Evolutionary conservation across 768 basidiomycete genomes (phyloP).

Genomic region (Boletus reticuloceps): DNA sequence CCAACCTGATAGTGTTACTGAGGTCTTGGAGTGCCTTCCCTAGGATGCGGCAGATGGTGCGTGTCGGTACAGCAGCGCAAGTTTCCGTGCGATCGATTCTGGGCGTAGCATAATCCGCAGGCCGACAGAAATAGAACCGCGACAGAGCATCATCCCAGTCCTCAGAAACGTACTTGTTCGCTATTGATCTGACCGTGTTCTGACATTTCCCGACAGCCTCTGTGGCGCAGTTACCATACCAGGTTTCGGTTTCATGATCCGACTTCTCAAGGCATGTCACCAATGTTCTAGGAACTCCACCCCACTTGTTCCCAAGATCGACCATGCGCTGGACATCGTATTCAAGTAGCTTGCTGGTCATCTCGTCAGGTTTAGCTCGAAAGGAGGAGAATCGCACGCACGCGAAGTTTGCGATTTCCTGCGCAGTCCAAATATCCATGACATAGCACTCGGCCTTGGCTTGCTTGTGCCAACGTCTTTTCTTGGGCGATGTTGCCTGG

Average conservation of each 20-base stretch:
- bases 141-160: neutral
- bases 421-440: conserved; percentile 1
- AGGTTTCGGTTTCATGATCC: neutral
- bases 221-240: neutral
- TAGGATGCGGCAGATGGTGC: neutral
- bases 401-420: neutral
- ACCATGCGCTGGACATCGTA: neutral
- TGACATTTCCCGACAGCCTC: neutral
- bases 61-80: neutral
- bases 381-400: neutral
- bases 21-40: neutral
- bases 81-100: rapidly evolving
- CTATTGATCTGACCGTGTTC: no score
- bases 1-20: neutral
- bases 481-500: neutral
- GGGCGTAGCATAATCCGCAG: neutral
- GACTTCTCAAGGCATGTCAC: neutral
- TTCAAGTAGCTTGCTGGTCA: neutral
- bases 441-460: neutral
- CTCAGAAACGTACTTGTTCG: no score
- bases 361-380: neutral
- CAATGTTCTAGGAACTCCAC: neutral
- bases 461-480: neutral
- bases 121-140: neutral
- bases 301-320: neutral